Conservation (phyloP, 139 green algal species). For the Edaphochlamys debaryana region DNA sequence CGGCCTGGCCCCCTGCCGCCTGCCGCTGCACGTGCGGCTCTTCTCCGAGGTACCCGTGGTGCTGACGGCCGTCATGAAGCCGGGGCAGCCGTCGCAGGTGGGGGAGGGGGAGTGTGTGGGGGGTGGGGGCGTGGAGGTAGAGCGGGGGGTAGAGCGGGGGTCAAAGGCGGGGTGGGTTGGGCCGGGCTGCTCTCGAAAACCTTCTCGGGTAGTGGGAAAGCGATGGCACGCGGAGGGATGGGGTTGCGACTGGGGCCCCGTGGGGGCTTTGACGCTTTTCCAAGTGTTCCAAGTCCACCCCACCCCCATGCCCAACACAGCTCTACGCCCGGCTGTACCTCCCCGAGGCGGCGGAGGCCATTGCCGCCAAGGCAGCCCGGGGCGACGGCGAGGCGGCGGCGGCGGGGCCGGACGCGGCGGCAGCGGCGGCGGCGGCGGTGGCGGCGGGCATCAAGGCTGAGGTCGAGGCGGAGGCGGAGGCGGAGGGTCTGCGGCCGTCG, state of each 20-base stretch:
- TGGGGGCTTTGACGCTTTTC: too few species aligned
- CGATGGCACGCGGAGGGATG: too few species aligned
- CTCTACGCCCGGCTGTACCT: conserved; percentile 3
- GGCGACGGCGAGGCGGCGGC: neutral
- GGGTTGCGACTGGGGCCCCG: too few species aligned
- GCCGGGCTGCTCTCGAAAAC: too few species aligned
- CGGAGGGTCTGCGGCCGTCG: neutral
- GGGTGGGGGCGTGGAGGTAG: too few species aligned
- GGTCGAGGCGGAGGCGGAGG: neutral
- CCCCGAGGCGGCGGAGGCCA: neutral
- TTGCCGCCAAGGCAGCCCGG: neutral
- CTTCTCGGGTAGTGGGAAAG: too few species aligned
- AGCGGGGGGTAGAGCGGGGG: too few species aligned
- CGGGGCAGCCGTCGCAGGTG: conserved; percentile 6
- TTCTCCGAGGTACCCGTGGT: conserved; percentile 20
- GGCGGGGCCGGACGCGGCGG: neutral
- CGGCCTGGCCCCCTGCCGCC: conserved; percentile 29
- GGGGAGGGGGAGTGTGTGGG: too few species aligned
- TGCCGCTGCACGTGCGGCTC: conserved; percentile 48
- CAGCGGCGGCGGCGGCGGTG: neutral
- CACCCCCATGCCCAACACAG: too few species aligned
- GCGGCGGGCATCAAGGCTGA: neutral
- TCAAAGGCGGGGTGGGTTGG: too few species aligned
- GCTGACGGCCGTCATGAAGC: neutral
- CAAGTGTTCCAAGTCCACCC: too few species aligned